These are phyloP conservation scores for Pichia membranifaciens DNA, from an alignment of 805 yeast species.

Conservation along the genomic window DNA sequence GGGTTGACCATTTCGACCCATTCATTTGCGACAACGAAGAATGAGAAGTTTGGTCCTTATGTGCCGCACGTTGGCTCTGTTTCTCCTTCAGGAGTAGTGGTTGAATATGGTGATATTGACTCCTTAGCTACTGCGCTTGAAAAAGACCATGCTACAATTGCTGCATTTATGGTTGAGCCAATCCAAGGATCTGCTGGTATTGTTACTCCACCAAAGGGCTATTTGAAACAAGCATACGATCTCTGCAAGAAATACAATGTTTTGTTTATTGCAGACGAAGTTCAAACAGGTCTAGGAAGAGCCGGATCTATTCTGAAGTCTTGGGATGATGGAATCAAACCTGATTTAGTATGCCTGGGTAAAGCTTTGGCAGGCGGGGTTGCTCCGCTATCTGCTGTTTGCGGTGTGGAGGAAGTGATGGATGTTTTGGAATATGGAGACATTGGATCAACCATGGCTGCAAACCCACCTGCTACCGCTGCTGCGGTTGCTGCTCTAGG, in stretches of 20 bases:
- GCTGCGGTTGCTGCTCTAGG: conserved; percentile 28
- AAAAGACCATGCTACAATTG: conserved; percentile 20
- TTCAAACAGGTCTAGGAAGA: conserved; percentile 29
- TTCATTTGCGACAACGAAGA: conserved; percentile 17
- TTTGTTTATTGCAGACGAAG: conserved; percentile 27
- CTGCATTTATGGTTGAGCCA: conserved; percentile 28
- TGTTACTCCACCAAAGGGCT: conserved; percentile 24
- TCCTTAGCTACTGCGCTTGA: conserved; percentile 19
- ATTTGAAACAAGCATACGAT: conserved; percentile 18
- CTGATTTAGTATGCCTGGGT: conserved; percentile 27
- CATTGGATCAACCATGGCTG: conserved; percentile 29
- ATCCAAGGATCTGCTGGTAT: conserved; percentile 30
- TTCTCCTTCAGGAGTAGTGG: conserved; percentile 23
- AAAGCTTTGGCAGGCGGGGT: conserved; percentile 27
- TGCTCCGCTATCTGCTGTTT: conserved; percentile 24
- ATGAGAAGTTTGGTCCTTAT: conserved; percentile 22
- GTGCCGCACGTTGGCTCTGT: conserved; percentile 21
- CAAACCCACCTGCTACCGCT: conserved; percentile 26
- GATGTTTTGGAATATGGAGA: conserved; percentile 20
- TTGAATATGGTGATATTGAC: conserved; percentile 21
- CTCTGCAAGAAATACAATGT: conserved; percentile 25
- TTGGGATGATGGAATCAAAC: conserved; percentile 20
- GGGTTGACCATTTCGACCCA: conserved; percentile 27
- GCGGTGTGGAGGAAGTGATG: conserved; percentile 22
- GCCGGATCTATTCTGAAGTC: conserved; percentile 20